Evolutionary conservation across 73 alveolate species (phyloP), one percentile per base, ranked within the genome.

Genomic region (Effrenium voratum): DNA sequence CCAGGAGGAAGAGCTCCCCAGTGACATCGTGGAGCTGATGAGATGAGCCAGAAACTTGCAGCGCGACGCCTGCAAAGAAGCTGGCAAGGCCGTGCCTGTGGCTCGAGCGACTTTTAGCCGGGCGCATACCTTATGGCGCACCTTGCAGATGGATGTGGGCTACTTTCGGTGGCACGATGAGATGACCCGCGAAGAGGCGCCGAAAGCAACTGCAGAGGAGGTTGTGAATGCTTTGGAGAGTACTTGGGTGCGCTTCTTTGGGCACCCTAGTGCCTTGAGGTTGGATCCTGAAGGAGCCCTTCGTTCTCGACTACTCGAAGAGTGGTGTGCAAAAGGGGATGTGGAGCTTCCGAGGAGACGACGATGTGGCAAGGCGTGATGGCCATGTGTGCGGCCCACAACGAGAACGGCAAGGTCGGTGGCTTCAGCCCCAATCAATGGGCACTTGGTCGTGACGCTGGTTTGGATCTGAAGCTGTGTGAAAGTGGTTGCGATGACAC

Each of bases 351-450:
- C 81, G 6, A 70, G 13, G 44, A 44, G 24, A 36, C 36, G 81
- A 46, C 26, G 13, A 28, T 36, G 2, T 70, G 81, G 81, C n/a
- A 70, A 5, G 81, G 47, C 44, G 36, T 70, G 24, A 34, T 70
- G 81, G 81, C 81, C 13, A 70, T 70, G 81, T 34, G 81, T 34
- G 81, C 81, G 2, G 81, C 81, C 22, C 81, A 70, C 81, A 70
- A 70, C 36, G 81, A 70, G 24, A 28, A 5, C 2, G 81, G 81
- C 5, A 70, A 70, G 36, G 81, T 70, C 13, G 81, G 47, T 2
- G 81, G 81, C 24, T 70, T 70, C 47, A 70, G 46, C 36, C 81
- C 81, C 24, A 34, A 26, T n/a, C 81, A 70, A 36, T 70, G 81
- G 81, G 81, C 81, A 32, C 22, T 70, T 6, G 81, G 81, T 30